Evolutionary conservation across 2,329 filamentous ascomycete genomes (phyloP).

Genomic region (Ceratocystis variospora): DNA sequence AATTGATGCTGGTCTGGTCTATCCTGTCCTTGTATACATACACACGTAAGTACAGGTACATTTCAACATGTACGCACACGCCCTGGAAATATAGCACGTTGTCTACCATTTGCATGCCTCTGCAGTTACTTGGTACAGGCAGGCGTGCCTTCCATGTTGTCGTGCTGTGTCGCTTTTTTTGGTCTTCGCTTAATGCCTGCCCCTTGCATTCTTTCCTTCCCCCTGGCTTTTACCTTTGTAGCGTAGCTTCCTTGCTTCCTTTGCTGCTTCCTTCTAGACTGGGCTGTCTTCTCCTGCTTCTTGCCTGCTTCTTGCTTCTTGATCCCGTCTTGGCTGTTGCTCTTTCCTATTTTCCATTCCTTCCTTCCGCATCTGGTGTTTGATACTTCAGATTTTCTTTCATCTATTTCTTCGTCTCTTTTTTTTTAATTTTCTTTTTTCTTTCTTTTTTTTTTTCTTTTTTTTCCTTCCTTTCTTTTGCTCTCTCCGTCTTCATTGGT

Average conservation of each 20-base stretch:
- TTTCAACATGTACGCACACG: neutral
- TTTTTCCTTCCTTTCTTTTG: neutral
- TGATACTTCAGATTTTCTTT: neutral
- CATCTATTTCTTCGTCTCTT: neutral
- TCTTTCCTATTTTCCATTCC: conserved; percentile 11
- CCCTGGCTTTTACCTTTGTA: conserved; percentile 8
- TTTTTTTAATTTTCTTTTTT: neutral
- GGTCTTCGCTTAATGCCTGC: conserved; percentile 4
- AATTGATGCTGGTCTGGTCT: neutral
- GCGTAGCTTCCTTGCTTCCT: neutral
- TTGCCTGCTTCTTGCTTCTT: neutral
- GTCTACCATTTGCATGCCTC: too few relatives aligned
- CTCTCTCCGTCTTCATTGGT: neutral
- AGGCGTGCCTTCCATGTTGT: neutral
- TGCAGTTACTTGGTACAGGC: too few relatives aligned
- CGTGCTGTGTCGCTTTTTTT: neutral
- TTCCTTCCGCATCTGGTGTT: neutral
- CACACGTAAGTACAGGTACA: neutral
- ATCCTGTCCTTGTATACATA: neutral
- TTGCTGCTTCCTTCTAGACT: too few relatives aligned
- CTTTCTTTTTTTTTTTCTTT: neutral
- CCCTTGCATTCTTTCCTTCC: neutral
- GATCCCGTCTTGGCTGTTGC: neutral
- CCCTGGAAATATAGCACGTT: too few relatives aligned
- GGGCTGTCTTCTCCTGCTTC: neutral